Conservation (phyloP, 805 yeast species). For the Metschnikowia lochheadii region DNA sequence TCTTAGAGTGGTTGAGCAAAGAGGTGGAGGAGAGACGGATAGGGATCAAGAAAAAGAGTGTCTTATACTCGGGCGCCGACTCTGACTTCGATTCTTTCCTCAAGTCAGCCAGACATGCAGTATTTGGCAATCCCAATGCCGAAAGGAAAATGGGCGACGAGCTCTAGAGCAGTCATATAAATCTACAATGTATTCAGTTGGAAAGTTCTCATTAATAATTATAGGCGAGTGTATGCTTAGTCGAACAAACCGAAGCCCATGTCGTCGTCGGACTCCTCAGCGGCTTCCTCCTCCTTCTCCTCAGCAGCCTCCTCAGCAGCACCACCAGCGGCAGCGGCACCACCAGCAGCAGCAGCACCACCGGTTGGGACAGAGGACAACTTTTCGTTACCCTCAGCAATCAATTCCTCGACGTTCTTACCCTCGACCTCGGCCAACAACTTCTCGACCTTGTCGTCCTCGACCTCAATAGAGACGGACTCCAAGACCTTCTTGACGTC, state of each 20-base stretch:
- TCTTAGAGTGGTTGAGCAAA: slow-evolving; percentile 60
- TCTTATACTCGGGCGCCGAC: slow-evolving; percentile 29
- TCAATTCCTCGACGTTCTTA: slow-evolving; percentile 33
- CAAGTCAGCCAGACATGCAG: slow-evolving; percentile 51
- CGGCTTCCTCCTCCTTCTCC: slow-evolving; percentile 25
- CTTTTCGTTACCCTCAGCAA: slow-evolving; percentile 36
- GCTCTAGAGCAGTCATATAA: background rate
- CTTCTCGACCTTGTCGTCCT: slow-evolving; percentile 31
- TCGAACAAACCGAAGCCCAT: slow-evolving; percentile 34
- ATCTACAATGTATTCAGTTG: background rate
- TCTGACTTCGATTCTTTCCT: slow-evolving; percentile 34
- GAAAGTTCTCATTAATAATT: slow-evolving; percentile 5
- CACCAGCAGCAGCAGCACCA: slow-evolving; percentile 28
- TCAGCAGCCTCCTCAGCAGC: slow-evolving; percentile 24
- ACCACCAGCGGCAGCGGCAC: slow-evolving; percentile 25
- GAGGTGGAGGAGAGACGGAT: slow-evolving; percentile 31
- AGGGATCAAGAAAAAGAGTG: slow-evolving; percentile 24
- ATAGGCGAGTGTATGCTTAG: slow-evolving; percentile 16
- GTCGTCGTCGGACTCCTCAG: slow-evolving; percentile 26
- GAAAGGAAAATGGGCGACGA: slow-evolving; percentile 47
- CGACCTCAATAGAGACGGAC: slow-evolving; percentile 37
- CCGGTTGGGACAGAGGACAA: slow-evolving; percentile 34
- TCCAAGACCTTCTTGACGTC: slow-evolving; percentile 39
- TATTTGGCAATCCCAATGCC: slow-evolving; percentile 78
- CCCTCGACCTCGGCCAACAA: slow-evolving; percentile 36